phyloP scores from a whole-genome alignment of 2,329 filamentous ascomycete genomes.

The Graphiopsis chlorocephala region DNA sequence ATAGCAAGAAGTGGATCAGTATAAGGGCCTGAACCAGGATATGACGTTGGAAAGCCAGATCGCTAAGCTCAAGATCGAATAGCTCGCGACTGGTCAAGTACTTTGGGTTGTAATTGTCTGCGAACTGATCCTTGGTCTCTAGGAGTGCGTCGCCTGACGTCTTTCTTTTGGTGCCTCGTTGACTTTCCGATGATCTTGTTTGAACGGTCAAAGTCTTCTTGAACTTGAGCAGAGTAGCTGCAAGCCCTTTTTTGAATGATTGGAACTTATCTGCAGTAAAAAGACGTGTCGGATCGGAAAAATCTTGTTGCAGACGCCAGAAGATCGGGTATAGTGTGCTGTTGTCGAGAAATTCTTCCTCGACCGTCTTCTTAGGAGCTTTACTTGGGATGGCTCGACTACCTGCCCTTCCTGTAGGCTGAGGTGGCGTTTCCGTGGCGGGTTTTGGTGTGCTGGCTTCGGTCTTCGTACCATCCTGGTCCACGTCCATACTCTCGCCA shows the following conservation, averaged over 20 bases:
- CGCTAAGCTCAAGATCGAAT: conserved; percentile 94
- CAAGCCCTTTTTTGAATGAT: conserved; percentile 61
- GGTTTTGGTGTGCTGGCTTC: conserved; percentile 15
- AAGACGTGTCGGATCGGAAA: conserved; percentile 82
- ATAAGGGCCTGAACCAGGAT: conserved; percentile 95
- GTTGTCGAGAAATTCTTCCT: conserved; percentile 58
- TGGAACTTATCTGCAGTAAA: conserved; percentile 69
- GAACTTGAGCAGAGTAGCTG: conserved; percentile 70
- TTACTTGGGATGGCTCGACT: conserved; percentile 28
- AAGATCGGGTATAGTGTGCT: conserved; percentile 84
- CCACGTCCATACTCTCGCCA: conserved; percentile 62
- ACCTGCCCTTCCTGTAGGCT: conserved; percentile 26
- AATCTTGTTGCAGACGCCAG: conserved; percentile 88
- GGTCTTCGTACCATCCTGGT: conserved; percentile 42
- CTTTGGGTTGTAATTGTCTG: conserved; percentile 87
- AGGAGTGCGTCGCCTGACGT: conserved; percentile 24
- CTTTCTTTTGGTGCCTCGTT: conserved; percentile 69
- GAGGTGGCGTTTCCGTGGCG: conserved; percentile 25
- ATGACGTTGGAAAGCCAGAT: conserved; percentile 89
- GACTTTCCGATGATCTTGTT: conserved; percentile 65
- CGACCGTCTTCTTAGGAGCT: conserved; percentile 27
- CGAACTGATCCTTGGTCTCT: conserved; percentile 47
- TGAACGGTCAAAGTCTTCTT: conserved; percentile 66
- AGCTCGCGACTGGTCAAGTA: conserved; percentile 97
- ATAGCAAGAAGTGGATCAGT: conserved; percentile 91